Evolutionary conservation across 2,329 filamentous ascomycete species (phyloP).

Genomic region (Chalaropsis thielavioides): DNA sequence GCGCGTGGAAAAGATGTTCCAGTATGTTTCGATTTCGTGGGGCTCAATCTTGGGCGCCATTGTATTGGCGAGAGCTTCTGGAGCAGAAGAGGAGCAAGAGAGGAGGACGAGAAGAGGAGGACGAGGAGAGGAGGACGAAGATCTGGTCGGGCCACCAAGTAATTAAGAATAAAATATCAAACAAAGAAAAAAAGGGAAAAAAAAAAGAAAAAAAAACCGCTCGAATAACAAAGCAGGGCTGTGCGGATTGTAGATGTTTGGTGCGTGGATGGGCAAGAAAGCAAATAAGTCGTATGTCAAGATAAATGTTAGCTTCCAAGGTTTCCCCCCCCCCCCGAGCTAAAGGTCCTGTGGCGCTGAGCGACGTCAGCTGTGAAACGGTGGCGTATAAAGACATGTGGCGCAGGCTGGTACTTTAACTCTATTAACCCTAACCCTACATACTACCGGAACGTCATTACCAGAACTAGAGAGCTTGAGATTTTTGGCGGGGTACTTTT

Average conservation of each 20-base stretch:
- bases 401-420: neutral
- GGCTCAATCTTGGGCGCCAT: constrained; percentile 49
- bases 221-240: neutral
- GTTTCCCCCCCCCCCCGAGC: neutral
- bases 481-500: constrained; percentile 13
- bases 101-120: neutral
- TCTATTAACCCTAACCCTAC: neutral
- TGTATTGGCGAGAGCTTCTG: constrained; percentile 17
- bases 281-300: neutral
- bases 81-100: neutral
- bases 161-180: neutral
- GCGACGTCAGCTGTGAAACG: neutral
- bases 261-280: neutral
- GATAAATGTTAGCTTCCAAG: neutral
- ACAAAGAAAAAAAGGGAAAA: neutral
- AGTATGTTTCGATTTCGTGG: constrained; percentile 49
- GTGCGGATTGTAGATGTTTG: neutral
- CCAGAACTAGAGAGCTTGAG: neutral
- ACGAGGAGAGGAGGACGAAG: neutral
- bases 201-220: neutral
- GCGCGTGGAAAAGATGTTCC: constrained; percentile 47
- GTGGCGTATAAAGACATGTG: neutral
- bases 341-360: neutral
- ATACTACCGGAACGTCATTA: neutral
- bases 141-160: neutral